Conservation (phyloP, 108 stramenopile species). For the Cyclotella atomus region DNA sequence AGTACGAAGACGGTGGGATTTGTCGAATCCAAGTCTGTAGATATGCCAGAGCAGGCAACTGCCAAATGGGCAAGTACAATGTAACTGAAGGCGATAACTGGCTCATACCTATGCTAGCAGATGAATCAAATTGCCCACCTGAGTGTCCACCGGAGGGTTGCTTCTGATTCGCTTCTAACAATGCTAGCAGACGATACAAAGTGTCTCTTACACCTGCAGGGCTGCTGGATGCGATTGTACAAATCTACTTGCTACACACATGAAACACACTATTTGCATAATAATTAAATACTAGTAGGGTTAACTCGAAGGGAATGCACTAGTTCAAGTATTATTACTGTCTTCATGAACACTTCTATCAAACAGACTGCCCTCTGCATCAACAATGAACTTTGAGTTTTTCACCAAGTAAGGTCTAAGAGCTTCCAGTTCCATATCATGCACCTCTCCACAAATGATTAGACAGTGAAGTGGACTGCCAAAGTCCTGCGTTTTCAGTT, state of each 20-base stretch:
- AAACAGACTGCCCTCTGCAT: conserved; percentile 48
- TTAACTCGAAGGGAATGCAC: no score
- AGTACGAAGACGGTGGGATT: conserved; percentile 26
- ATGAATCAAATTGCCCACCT: conserved; percentile 21
- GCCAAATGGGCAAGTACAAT: conserved; percentile 29
- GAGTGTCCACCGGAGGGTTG: conserved; percentile 42
- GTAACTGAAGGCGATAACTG: conserved; percentile 27
- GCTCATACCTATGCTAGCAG: conserved; percentile 37
- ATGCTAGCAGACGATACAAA: no score
- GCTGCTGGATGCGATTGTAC: no score
- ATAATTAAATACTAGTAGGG: no score
- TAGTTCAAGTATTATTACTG: neutral
- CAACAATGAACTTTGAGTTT: conserved; percentile 62
- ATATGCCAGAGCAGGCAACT: conserved; percentile 37
- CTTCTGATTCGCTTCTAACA: conserved; percentile 12
- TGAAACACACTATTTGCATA: neutral
- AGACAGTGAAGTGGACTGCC: conserved; percentile 95
- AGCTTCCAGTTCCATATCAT: conserved; percentile 92
- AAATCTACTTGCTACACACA: no score
- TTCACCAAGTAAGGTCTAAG: conserved; percentile 73
- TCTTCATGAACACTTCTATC: conserved; percentile 1
- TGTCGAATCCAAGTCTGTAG: conserved; percentile 43
- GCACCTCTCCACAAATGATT: conserved; percentile 93
- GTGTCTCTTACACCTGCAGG: no score
- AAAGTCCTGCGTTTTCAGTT: conserved; percentile 88